These are phyloP conservation scores for Sequoiadendron giganteum DNA, from an alignment of 75 land plant genomes.

Conservation along the genomic window DNA sequence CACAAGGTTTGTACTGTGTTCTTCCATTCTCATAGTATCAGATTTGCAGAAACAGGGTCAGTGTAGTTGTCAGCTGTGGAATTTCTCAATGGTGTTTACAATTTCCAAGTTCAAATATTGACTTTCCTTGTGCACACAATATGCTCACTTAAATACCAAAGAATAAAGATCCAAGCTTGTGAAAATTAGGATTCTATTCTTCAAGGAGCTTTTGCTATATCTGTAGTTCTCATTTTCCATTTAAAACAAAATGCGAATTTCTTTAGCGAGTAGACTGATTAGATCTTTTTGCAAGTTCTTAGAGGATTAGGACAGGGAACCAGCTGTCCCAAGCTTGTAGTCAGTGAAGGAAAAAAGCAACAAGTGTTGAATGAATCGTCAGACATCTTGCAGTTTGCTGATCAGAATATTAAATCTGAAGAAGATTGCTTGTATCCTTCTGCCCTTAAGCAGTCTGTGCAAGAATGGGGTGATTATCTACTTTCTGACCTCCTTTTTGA, in stretches of 20 bases:
- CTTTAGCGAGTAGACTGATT: not conserved
- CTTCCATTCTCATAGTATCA: not conserved
- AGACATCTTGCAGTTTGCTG: constrained; percentile 39
- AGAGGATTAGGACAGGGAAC: constrained; percentile 47
- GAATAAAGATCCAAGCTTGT: not conserved
- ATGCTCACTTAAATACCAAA: not conserved
- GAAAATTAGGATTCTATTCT: not conserved
- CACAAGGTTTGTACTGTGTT: constrained; percentile 23
- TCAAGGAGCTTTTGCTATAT: not conserved
- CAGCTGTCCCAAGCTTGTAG: constrained; percentile 42
- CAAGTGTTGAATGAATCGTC: constrained; percentile 35
- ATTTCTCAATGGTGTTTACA: too few species aligned
- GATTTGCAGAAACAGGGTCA: not conserved
- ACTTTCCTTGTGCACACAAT: too few species aligned
- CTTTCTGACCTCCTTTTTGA: not conserved
- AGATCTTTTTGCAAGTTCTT: constrained; percentile 3
- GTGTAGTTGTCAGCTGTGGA: too few species aligned
- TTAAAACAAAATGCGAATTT: not conserved
- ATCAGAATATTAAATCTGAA: constrained; percentile 25
- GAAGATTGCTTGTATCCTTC: constrained; percentile 35
- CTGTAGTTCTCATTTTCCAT: not conserved
- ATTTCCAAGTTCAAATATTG: too few species aligned
- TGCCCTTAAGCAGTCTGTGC: constrained; percentile 18
- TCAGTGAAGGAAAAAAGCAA: constrained; percentile 23
- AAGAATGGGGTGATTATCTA: constrained; percentile 34